phyloP scores from a whole-genome alignment of 2,329 filamentous ascomycete genomes.

The Blumeria graminis region DNA sequence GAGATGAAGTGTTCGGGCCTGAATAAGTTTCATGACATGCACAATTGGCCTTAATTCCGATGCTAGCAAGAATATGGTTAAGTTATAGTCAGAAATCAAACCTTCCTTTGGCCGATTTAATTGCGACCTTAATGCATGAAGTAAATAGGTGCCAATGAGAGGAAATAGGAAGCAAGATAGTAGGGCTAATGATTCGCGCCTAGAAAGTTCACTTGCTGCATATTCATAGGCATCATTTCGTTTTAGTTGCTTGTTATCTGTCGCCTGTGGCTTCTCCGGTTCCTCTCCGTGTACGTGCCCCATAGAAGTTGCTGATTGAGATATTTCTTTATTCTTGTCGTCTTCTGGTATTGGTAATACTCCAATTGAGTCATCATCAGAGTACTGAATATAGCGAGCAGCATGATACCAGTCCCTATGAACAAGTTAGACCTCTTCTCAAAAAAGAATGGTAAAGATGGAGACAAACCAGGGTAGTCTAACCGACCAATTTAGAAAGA shows the following conservation, averaged over 20 bases:
- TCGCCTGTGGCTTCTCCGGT: no score
- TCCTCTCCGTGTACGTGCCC: no score
- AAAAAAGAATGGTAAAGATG: not conserved
- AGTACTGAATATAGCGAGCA: slow-evolving; percentile 35
- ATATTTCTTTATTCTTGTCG: not conserved
- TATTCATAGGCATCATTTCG: slow-evolving; percentile 9
- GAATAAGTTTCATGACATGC: slow-evolving; percentile 59
- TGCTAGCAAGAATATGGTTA: slow-evolving; percentile 71
- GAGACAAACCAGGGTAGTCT: slow-evolving; percentile 56
- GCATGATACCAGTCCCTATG: slow-evolving; percentile 49
- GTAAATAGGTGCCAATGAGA: slow-evolving; percentile 52
- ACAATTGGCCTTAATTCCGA: slow-evolving; percentile 66
- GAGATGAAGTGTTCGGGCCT: slow-evolving; percentile 55
- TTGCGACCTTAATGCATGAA: slow-evolving; percentile 60
- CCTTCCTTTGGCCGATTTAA: slow-evolving; percentile 67
- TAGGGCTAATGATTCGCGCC: slow-evolving; percentile 53
- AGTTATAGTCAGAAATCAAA: slow-evolving; percentile 75
- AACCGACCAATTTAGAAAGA: slow-evolving; percentile 85
- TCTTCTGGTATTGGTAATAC: slow-evolving; percentile 13
- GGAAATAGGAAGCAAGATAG: slow-evolving; percentile 59
- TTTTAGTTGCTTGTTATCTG: no score
- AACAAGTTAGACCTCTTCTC: not conserved
- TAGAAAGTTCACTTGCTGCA: slow-evolving; percentile 39
- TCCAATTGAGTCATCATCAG: slow-evolving; percentile 20
- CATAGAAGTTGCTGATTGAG: no score